phyloP scores from a whole-genome alignment of 306 rosid genomes.

The Ammopiptanthus mongolicus region DNA sequence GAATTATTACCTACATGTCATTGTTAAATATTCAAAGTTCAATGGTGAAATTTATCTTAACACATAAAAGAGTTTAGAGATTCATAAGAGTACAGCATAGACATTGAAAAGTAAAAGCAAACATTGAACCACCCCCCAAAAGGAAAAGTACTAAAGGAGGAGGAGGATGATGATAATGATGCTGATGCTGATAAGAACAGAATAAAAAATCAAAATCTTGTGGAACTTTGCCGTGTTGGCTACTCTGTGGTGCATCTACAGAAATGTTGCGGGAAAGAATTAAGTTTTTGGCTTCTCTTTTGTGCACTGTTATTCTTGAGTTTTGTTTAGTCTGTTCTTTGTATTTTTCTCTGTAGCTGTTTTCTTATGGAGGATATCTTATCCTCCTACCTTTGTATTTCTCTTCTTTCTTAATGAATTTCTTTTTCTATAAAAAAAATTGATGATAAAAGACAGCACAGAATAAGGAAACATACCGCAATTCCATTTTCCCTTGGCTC shows the following conservation, averaged over 20 bases:
- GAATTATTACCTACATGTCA: background rate
- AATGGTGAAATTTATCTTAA: background rate
- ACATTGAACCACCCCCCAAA: background rate
- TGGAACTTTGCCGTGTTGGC: too few relatives aligned
- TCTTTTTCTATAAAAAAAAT: too few relatives aligned
- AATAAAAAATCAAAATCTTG: too few relatives aligned
- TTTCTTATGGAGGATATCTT: too few relatives aligned
- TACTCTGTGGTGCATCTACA: too few relatives aligned
- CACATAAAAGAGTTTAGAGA: background rate
- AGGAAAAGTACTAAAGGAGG: background rate
- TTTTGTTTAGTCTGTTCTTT: too few relatives aligned
- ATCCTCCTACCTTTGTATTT: too few relatives aligned
- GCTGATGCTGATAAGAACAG: background rate
- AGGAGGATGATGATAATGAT: too few relatives aligned
- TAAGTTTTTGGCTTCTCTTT: too few relatives aligned
- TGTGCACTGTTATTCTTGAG: too few relatives aligned
- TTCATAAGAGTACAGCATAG: background rate
- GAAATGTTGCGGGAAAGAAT: too few relatives aligned
- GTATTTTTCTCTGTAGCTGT: too few relatives aligned
- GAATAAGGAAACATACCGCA: conserved; percentile 60
- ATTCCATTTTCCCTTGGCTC: conserved; percentile 95
- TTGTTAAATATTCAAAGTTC: background rate
- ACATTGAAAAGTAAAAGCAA: background rate
- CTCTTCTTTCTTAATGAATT: background rate
- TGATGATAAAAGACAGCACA: background rate